Conservation (phyloP, 2,329 filamentous ascomycete species). For the Colletotrichum karsti region DNA sequence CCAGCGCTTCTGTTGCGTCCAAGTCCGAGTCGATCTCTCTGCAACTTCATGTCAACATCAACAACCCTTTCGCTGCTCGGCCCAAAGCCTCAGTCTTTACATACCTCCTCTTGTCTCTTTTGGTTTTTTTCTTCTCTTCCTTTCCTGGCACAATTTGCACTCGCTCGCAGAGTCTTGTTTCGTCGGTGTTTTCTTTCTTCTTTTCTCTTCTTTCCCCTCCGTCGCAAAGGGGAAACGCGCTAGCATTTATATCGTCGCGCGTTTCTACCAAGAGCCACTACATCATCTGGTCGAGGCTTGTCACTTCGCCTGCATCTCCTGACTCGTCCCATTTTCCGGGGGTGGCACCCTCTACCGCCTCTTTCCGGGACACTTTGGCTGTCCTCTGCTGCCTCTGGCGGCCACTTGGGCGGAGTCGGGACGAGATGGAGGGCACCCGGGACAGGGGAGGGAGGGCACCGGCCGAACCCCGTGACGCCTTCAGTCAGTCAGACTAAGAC, state of each 20-base stretch:
- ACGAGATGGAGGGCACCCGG: conserved; percentile 12
- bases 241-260: conserved; percentile 25
- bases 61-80: neutral
- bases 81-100: neutral
- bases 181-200: neutral
- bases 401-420: conserved; percentile 9
- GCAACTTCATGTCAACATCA: conserved; percentile 2
- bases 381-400: neutral
- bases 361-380: conserved; percentile 7
- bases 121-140: too few relatives aligned
- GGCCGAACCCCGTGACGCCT: conserved; percentile 25
- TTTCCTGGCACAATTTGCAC: neutral
- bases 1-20: conserved; percentile 4
- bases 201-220: conserved; percentile 1
- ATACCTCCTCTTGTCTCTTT: conserved; percentile 22
- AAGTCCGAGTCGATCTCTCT: conserved; percentile 4
- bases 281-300: conserved; percentile 21
- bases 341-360: neutral
- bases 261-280: conserved; percentile 4
- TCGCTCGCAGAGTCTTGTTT: neutral
- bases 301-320: conserved; percentile 27
- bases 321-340: conserved; percentile 26
- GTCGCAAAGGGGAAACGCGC: conserved; percentile 11
- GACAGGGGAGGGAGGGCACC: conserved; percentile 9
- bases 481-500: conserved; percentile 25